Evolutionary conservation across 2,329 filamentous ascomycete genomes (phyloP).

Genomic region (Metarhizium guizhouense): DNA sequence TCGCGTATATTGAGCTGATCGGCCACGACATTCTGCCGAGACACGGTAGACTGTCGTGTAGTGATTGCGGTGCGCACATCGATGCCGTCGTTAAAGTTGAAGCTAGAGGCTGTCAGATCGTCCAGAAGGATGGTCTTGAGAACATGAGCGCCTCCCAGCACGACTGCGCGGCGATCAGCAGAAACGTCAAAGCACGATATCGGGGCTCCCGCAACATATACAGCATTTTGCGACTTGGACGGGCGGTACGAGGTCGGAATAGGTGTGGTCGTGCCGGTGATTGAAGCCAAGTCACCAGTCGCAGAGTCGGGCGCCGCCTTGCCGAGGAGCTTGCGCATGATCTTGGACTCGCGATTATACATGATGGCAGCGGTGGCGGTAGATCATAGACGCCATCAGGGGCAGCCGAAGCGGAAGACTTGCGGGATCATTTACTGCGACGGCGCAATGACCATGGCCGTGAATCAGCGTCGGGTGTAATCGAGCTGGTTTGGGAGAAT

Average conservation of each 20-base stretch:
- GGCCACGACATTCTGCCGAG: constrained; percentile 29
- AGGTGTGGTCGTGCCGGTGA: constrained; percentile 35
- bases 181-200: constrained; percentile 51
- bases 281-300: constrained; percentile 31
- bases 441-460: neutral
- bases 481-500: neutral
- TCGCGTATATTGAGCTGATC: constrained; percentile 58
- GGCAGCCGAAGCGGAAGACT: constrained; percentile 2
- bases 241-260: constrained; percentile 37
- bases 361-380: constrained; percentile 25
- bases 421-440: constrained; percentile 1
- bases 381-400: constrained; percentile 24
- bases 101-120: constrained; percentile 26
- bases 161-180: constrained; percentile 44
- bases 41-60: constrained; percentile 33
- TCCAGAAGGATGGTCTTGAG: constrained; percentile 53
- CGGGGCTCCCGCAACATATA: constrained; percentile 41
- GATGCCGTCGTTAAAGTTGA: constrained; percentile 44
- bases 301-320: constrained; percentile 39
- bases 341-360: constrained; percentile 46
- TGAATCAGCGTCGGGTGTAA: neutral
- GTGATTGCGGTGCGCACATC: constrained; percentile 50
- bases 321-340: constrained; percentile 53
- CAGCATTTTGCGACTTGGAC: constrained; percentile 45
- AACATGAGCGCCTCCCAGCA: constrained; percentile 50